These are phyloP conservation scores for Kernera saxatilis DNA, from an alignment of 345 rosid genomes.

Conservation along the genomic window DNA sequence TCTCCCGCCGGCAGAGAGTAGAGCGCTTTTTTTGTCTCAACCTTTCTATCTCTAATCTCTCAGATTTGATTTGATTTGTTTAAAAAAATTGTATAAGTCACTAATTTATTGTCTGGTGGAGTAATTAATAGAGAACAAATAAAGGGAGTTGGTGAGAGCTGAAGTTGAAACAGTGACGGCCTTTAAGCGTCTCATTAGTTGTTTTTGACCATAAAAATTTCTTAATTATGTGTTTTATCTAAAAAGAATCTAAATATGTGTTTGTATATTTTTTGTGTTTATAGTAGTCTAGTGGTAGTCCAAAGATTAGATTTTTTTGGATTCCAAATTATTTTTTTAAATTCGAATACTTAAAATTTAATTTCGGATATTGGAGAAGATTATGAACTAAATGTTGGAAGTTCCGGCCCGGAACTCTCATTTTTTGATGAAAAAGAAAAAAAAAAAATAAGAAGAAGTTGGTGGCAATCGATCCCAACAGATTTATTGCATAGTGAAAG, in stretches of 20 bases:
- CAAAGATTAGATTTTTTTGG: too few species aligned
- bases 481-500: neutral
- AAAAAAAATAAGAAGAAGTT: neutral
- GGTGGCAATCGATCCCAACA: neutral
- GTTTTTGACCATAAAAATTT: neutral
- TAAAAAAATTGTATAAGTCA: neutral
- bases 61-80: neutral
- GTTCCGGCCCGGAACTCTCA: too few species aligned
- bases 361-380: too few species aligned
- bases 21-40: too few species aligned
- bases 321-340: too few species aligned
- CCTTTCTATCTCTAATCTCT: neutral
- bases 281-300: too few species aligned
- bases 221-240: too few species aligned
- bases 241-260: too few species aligned
- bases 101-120: neutral
- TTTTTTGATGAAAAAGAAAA: too few species aligned
- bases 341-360: too few species aligned
- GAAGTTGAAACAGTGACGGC: slow-evolving; percentile 1
- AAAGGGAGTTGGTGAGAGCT: slow-evolving; percentile 24
- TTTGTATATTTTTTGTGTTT: too few species aligned
- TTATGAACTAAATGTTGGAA: too few species aligned
- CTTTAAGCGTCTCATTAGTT: neutral
- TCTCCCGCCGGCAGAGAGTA: neutral
- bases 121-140: neutral